These are phyloP conservation scores for Trematosphaeria pertusa DNA, from an alignment of 2,329 filamentous ascomycete species.

Conservation along the genomic window DNA sequence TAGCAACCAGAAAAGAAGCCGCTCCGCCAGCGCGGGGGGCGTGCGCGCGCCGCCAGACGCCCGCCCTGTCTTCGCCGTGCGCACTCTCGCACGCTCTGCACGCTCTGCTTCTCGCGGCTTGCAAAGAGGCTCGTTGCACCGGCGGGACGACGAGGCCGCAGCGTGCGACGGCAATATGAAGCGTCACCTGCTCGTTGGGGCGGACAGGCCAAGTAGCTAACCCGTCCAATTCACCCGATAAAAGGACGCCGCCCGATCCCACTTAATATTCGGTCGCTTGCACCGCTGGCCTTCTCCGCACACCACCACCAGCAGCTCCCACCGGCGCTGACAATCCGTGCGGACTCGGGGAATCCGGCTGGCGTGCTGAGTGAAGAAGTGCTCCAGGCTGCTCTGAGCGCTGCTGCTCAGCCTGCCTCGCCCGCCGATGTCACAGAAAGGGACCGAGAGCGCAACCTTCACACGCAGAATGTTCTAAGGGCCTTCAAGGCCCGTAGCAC, in stretches of 20 bases:
- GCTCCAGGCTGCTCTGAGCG: slow-evolving; percentile 11
- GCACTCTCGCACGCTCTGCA: not conserved
- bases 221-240: slow-evolving; percentile 28
- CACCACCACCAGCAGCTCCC: slow-evolving; percentile 6
- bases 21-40: not conserved
- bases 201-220: slow-evolving; percentile 25
- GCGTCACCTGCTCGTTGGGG: slow-evolving; percentile 25
- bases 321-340: slow-evolving; percentile 10
- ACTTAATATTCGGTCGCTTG: slow-evolving; percentile 33
- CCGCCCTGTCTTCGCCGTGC: not conserved
- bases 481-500: slow-evolving; percentile 2
- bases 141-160: not conserved
- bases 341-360: slow-evolving; percentile 1
- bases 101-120: no score
- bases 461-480: slow-evolving; percentile 9
- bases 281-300: slow-evolving; percentile 13
- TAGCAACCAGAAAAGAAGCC: slow-evolving; percentile 3
- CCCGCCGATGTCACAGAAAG: slow-evolving; percentile 22
- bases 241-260: slow-evolving; percentile 28
- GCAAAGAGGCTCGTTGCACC: not conserved
- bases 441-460: slow-evolving; percentile 13
- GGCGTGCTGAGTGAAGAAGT: no score
- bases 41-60: not conserved
- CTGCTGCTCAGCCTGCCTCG: slow-evolving; percentile 9
- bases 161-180: slow-evolving; percentile 10